These are phyloP conservation scores for Citrus australasica DNA, from an alignment of 345 rosid species.

Conservation along the genomic window DNA sequence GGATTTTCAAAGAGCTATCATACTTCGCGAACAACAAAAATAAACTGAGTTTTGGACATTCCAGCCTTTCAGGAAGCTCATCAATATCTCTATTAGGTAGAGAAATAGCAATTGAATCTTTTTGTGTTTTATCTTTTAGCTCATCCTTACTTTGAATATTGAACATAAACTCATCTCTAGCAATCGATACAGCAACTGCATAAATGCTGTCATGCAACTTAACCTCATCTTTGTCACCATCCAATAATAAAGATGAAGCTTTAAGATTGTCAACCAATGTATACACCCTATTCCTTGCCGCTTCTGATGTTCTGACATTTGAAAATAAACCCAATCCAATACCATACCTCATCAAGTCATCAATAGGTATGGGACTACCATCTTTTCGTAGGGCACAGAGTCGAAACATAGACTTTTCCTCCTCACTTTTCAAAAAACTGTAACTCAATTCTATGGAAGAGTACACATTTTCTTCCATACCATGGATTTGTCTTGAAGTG, in stretches of 20 bases:
- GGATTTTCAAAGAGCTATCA: too few species aligned
- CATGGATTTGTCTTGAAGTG: not conserved
- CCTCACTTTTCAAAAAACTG: not conserved
- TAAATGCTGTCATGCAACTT: too few species aligned
- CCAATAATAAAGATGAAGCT: too few species aligned
- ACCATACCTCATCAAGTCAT: conserved; percentile 1
- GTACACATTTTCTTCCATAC: not conserved
- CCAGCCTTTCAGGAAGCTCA: not conserved
- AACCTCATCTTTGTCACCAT: too few species aligned
- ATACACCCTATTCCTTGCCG: not conserved
- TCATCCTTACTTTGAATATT: not conserved
- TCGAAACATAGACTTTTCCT: not conserved
- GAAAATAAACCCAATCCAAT: not conserved
- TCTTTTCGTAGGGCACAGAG: not conserved
- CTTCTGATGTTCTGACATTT: not conserved
- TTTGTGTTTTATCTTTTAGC: not conserved
- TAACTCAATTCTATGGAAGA: not conserved
- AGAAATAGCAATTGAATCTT: not conserved
- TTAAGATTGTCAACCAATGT: too few species aligned
- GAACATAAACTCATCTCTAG: not conserved
- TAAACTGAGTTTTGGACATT: not conserved
- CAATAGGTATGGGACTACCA: not conserved
- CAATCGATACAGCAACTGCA: too few species aligned
- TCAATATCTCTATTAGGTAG: not conserved
- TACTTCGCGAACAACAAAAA: not conserved